A percentile compares a stretch with the other conserved stretches of the same genome.
Evolutionary conservation across 768 basidiomycete species (phyloP).

Genomic region (Calocybe gangraenosa): DNA sequence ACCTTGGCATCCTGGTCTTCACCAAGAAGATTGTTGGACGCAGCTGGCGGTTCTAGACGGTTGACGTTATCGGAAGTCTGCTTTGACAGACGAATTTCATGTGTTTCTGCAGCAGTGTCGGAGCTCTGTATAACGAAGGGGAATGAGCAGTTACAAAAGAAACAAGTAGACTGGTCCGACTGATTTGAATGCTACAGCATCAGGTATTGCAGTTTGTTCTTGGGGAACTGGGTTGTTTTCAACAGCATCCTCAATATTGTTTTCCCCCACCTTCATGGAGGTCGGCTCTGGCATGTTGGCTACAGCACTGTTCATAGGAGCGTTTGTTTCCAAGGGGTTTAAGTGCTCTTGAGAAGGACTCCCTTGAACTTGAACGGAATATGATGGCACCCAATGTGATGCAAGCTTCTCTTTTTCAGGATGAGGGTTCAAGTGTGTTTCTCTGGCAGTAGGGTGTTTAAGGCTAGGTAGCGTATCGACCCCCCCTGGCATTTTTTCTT

Average conservation of each 20-base stretch:
- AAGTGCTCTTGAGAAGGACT: conserved; percentile 14
- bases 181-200: background rate
- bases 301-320: background rate
- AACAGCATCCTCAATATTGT: background rate
- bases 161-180: background rate
- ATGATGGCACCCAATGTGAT: conserved; percentile 31
- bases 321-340: conserved; percentile 13
- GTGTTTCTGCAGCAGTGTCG: too few relatives aligned
- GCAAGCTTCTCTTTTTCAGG: conserved; percentile 20
- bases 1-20: too few relatives aligned
- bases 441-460: too few relatives aligned
- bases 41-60: too few relatives aligned
- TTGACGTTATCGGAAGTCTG: too few relatives aligned
- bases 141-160: too few relatives aligned
- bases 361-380: conserved; percentile 31
- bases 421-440: conserved; percentile 1
- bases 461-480: too few relatives aligned
- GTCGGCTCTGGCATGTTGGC: background rate
- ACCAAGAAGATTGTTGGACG: too few relatives aligned
- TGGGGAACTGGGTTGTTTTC: background rate
- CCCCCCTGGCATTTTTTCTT: conserved; percentile 7
- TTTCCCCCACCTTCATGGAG: background rate
- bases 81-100: too few relatives aligned
- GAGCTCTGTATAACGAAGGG: too few relatives aligned
- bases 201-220: background rate